These are phyloP conservation scores for Tulasnella sp. DNA, from an alignment of 768 basidiomycete genomes.

Conservation along the genomic window DNA sequence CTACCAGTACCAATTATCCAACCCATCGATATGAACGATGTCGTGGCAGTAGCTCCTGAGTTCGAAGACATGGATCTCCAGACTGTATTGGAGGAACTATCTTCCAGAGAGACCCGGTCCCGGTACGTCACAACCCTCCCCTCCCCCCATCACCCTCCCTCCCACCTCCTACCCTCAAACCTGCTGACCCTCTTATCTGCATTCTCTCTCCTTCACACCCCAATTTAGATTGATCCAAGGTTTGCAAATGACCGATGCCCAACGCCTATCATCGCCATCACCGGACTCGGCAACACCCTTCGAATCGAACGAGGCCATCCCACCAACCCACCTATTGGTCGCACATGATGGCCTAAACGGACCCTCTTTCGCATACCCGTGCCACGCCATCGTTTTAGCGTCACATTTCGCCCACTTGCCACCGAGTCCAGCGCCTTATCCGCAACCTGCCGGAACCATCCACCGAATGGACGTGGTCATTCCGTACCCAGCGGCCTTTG, in stretches of 20 bases:
- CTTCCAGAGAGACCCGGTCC: background rate
- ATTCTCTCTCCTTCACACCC: background rate
- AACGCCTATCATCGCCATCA: background rate
- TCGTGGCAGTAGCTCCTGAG: slow-evolving; percentile 10
- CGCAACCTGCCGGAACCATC: background rate
- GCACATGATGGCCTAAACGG: background rate
- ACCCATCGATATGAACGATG: background rate
- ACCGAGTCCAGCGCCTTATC: background rate
- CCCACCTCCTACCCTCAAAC: slow-evolving; percentile 2
- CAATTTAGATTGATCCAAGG: slow-evolving; percentile 12
- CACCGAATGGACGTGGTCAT: slow-evolving; percentile 2
- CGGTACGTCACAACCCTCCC: background rate
- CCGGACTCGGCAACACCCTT: background rate
- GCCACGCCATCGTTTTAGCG: slow-evolving; percentile 8
- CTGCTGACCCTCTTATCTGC: background rate
- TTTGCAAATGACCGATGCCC: slow-evolving; percentile 4
- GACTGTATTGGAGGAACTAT: background rate
- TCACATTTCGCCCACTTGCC: background rate
- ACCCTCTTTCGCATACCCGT: slow-evolving; percentile 3
- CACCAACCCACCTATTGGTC: slow-evolving; percentile 10
- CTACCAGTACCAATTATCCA: background rate
- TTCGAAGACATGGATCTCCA: background rate
- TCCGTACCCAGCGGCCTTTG: slow-evolving; percentile 4
- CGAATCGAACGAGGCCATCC: slow-evolving; percentile 9
- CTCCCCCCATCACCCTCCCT: background rate